phyloP scores from a whole-genome alignment of 495 filamentous ascomycete genomes.

The Tuber calosporum region DNA sequence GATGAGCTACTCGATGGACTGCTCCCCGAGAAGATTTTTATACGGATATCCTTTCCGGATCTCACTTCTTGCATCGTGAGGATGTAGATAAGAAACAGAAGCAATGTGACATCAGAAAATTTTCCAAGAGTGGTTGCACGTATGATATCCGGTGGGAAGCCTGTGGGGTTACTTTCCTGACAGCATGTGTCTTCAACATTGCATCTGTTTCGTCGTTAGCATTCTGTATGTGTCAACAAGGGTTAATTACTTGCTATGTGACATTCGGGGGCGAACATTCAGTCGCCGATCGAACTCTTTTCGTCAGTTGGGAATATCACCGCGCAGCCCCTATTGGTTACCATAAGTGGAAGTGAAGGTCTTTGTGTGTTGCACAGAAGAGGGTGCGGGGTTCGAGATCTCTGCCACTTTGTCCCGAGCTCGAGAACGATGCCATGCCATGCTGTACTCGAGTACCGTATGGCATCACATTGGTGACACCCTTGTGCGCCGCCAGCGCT shows the following conservation, averaged over 20 bases:
- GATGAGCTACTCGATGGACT: neutral
- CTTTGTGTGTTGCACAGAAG: neutral
- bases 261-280: neutral
- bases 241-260: neutral
- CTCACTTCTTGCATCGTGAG: neutral
- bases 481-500: neutral
- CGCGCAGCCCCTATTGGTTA: neutral
- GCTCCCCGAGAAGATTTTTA: neutral
- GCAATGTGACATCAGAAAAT: neutral
- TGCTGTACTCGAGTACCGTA: neutral
- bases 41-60: neutral
- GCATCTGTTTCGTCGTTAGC: neutral
- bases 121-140: neutral
- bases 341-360: neutral
- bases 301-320: neutral
- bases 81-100: neutral
- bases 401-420: neutral
- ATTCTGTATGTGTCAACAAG: neutral
- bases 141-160: neutral
- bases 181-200: neutral
- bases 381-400: constrained; percentile 1
- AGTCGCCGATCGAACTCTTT: neutral
- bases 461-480: neutral
- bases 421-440: neutral
- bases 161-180: neutral